Conservation (phyloP, 441 rosid genomes). For the Mallotus repandus region DNA sequence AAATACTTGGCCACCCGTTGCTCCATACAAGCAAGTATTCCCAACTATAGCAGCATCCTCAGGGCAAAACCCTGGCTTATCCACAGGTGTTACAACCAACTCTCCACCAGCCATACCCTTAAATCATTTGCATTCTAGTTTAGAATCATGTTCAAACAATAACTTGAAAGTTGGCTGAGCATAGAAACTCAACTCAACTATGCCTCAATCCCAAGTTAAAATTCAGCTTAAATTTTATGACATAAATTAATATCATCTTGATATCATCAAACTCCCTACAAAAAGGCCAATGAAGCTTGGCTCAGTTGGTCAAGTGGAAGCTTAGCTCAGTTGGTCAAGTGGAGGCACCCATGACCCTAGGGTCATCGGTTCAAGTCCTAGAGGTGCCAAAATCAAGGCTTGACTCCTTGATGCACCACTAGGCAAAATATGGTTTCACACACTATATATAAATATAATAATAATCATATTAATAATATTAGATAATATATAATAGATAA, state of each 20-base stretch:
- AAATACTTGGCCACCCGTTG: conserved; percentile 92
- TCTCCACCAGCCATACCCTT: conserved; percentile 99
- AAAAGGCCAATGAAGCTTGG: too few relatives aligned
- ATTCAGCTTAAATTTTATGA: not conserved
- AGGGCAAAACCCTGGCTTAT: conserved; percentile 66
- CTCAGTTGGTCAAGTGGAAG: too few relatives aligned
- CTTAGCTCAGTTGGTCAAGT: too few relatives aligned
- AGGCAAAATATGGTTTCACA: too few relatives aligned
- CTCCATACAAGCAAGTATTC: conserved; percentile 94
- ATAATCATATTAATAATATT: too few relatives aligned
- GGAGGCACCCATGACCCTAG: too few relatives aligned
- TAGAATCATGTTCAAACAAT: conserved; percentile 19
- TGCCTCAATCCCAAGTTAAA: too few relatives aligned
- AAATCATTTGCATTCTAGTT: conserved; percentile 27
- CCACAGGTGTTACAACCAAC: conserved; percentile 76
- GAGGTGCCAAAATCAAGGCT: too few relatives aligned
- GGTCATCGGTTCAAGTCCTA: too few relatives aligned
- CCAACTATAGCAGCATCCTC: conserved; percentile 95
- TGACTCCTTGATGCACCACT: too few relatives aligned
- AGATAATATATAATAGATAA: too few relatives aligned
- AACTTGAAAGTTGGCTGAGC: not conserved
- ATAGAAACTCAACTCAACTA: not conserved
- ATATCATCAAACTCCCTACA: not conserved
- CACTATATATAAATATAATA: too few relatives aligned
- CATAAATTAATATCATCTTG: not conserved